Percentiles rank a stretch among this genome's conserved stretches.
Conservation (phyloP, 2,329 filamentous ascomycete species). For the Talaromyces amestolkiae region DNA sequence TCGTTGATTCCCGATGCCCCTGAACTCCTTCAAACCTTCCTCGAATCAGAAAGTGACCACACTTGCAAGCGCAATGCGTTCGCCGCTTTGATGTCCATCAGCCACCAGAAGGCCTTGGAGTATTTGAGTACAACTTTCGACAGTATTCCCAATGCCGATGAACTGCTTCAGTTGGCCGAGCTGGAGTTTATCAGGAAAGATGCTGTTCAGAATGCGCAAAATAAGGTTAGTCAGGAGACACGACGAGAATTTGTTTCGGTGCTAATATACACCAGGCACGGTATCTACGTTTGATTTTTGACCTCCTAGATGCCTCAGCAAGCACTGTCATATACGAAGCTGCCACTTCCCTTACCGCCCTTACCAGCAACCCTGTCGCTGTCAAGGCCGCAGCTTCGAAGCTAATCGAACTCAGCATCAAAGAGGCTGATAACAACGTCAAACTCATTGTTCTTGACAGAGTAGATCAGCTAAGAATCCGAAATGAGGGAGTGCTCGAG, state of each 20-base stretch:
- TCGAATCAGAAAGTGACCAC: constrained; percentile 84
- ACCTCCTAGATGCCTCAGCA: constrained; percentile 86
- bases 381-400: constrained; percentile 95
- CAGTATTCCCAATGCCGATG: constrained; percentile 88
- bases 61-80: constrained; percentile 99
- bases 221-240: constrained; percentile 64
- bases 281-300: constrained; percentile 92
- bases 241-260: constrained; percentile 6
- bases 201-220: constrained; percentile 87
- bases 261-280: constrained; percentile 60
- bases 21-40: constrained; percentile 84
- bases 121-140: constrained; percentile 90
- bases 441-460: constrained; percentile 97
- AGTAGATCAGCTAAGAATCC: constrained; percentile 80
- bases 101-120: constrained; percentile 85
- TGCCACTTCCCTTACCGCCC: constrained; percentile 85
- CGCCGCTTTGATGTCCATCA: constrained; percentile 83
- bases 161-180: constrained; percentile 87
- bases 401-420: constrained; percentile 95
- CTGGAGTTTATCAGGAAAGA: constrained; percentile 98
- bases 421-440: constrained; percentile 98
- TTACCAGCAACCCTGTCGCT: constrained; percentile 94
- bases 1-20: constrained; percentile 91
- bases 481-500: constrained; percentile 87
- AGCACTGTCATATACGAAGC: constrained; percentile 98